Evolutionary conservation across 2,329 filamentous ascomycete genomes (phyloP), one percentile per base, ranked within the genome.

Genomic region (Biscogniauxia mediterranea): DNA sequence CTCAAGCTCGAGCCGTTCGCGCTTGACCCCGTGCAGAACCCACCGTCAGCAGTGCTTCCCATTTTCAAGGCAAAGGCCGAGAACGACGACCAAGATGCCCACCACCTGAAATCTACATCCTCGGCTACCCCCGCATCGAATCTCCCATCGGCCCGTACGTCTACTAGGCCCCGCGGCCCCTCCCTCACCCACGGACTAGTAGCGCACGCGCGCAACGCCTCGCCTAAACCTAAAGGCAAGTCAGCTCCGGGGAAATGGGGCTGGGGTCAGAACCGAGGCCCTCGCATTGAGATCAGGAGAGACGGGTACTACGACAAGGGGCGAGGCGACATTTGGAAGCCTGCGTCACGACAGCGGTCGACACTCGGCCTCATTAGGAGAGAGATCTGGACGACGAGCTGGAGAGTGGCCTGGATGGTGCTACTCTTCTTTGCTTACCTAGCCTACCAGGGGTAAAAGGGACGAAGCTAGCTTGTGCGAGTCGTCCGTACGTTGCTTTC

Each of bases 361-460:
- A 78, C 74, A 21, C 72, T 83, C 2, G 73, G 74, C 1, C 72
- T 85, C 4, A 81, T 90, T 5, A 72, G 78, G 32, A 78, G 80
- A 25, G 89, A 94, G 73, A 76, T 92, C 46, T 82, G 81, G 75
- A 82, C 79, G 8, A 88, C 84, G 52, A 69, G 88, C 19, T 86
- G 84, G 77, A 80, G 84, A 54, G 87, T 93, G 3, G 80, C 80
- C 5, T 85, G 84, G 81, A 83, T 90, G 74, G 86, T 85, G 20
- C 74, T 88, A 52, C 66, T 78, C 15, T 87, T 87, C 73, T 95
- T 90, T 80, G 80, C 80, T 28, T 91, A 87, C 77, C 76, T 94
- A 68, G 80, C 88, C 60, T 86, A 83, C 77, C 81, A 81, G 70
- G 88, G 88, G 65, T 91, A 71, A 75, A 65, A 19, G 9, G 26